phyloP scores from a whole-genome alignment of 306 rosid species.

The Comarum palustre region DNA sequence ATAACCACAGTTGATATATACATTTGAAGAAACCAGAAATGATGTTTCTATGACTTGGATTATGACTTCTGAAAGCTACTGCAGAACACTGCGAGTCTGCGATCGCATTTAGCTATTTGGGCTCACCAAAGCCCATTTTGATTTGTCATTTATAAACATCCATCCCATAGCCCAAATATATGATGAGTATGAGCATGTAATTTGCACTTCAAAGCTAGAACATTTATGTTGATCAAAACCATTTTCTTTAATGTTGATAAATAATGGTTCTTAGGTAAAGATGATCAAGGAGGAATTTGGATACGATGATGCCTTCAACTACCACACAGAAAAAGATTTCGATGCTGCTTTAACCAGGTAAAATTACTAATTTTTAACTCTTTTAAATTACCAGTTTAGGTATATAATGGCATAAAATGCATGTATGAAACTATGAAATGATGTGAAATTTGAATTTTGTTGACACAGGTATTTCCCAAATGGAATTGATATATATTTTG shows the following conservation, averaged over 20 bases:
- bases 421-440: neutral
- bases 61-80: too few relatives aligned
- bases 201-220: too few relatives aligned
- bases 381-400: neutral
- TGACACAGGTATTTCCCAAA: slow-evolving; percentile 43
- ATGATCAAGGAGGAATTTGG: slow-evolving; percentile 63
- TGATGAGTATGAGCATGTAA: too few relatives aligned
- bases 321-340: slow-evolving; percentile 47
- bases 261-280: slow-evolving; percentile 37
- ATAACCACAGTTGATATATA: too few relatives aligned
- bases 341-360: slow-evolving; percentile 60
- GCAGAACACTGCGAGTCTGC: too few relatives aligned
- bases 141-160: neutral
- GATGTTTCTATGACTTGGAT: neutral
- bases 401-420: neutral
- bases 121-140: neutral
- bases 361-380: neutral
- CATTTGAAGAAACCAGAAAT: too few relatives aligned
- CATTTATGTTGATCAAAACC: too few relatives aligned
- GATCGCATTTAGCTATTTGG: too few relatives aligned
- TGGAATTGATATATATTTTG: slow-evolving; percentile 62
- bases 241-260: neutral
- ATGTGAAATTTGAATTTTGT: neutral
- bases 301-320: slow-evolving; percentile 64
- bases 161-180: neutral